Conservation (phyloP, 106 monocot genomes). For the Dioscorea dumetorum region DNA sequence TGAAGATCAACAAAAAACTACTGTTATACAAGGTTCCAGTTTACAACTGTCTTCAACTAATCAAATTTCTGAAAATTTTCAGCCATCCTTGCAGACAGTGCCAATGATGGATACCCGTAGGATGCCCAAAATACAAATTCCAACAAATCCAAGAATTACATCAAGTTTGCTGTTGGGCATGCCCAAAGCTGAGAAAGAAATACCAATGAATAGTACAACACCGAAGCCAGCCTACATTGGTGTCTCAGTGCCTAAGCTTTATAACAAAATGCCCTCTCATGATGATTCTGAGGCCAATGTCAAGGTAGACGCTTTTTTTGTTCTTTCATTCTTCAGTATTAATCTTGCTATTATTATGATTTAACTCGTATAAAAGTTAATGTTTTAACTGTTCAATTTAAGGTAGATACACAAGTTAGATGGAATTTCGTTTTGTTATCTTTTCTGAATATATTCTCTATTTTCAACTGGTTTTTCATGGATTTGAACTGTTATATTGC, state of each 20-base stretch:
- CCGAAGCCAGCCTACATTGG: constrained; percentile 78
- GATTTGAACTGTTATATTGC: no score
- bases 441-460: no score
- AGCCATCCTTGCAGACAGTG: constrained; percentile 29
- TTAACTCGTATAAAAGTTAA: no score
- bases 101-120: constrained; percentile 28
- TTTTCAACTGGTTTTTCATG: no score
- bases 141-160: constrained; percentile 96
- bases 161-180: constrained; percentile 45
- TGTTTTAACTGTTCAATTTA: no score
- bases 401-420: no score
- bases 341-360: no score
- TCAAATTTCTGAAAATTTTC: constrained; percentile 47
- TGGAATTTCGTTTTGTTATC: no score
- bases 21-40: constrained; percentile 23
- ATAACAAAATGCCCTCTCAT: constrained; percentile 27
- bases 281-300: constrained; percentile 39
- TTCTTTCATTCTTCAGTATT: background rate
- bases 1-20: constrained; percentile 29
- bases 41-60: constrained; percentile 38
- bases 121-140: constrained; percentile 89
- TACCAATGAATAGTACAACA: constrained; percentile 18
- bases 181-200: constrained; percentile 60
- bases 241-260: constrained; percentile 45
- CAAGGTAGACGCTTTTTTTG: constrained; percentile 31